Evolutionary conservation across 2,329 filamentous ascomycete genomes (phyloP), one percentile per base, ranked within the genome.

Genomic region (Trichoderma hamatum): DNA sequence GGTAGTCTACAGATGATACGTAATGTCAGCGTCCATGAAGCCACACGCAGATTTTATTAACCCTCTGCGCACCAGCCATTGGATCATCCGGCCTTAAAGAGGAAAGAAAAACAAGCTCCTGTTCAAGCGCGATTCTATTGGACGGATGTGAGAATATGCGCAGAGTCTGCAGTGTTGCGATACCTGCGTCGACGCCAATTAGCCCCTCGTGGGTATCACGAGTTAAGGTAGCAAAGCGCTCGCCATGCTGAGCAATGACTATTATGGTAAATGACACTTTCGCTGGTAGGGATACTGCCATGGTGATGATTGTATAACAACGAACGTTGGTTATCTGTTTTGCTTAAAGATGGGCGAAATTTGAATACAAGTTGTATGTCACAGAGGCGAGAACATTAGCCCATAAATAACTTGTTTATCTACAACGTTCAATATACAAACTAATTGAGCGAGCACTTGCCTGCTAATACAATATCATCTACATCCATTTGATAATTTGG

Each of bases 61-160:
- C 10, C 11, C 24, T 13, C 28, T 14, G 5, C 26, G 11, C 14
- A 54, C 51, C 3, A 54, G 2, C 0, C 3, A 24, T 24, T 54
- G 51, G 24, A 6, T 21, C 30, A 11, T 7, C 16, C 28, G 11
- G 30, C 32, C 4, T 7, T 0, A 58, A 9, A 13, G 30, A 24
- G 24, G 54, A 36, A 6, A 36, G 11, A 54, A 43, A 68, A 19
- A 30, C 5, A 34, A 62, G 56, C 19, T 68, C 65, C 56, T 68
- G 56, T 51, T 68, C 46, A 11, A 68, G 16, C 7, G 65, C 55
- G 16, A 55, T 46, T n/a, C 65, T 58, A 49, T 68, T 68, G 55
- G 55, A 26, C 19, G 55, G 32, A 21, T 28, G 16, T 19, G 56
- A 61, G 34, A 68, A 34, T 28, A 62, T 61, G 16, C 32, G 32